Conservation (phyloP, 768 basidiomycete species). For the Termitomyces sp. region DNA sequence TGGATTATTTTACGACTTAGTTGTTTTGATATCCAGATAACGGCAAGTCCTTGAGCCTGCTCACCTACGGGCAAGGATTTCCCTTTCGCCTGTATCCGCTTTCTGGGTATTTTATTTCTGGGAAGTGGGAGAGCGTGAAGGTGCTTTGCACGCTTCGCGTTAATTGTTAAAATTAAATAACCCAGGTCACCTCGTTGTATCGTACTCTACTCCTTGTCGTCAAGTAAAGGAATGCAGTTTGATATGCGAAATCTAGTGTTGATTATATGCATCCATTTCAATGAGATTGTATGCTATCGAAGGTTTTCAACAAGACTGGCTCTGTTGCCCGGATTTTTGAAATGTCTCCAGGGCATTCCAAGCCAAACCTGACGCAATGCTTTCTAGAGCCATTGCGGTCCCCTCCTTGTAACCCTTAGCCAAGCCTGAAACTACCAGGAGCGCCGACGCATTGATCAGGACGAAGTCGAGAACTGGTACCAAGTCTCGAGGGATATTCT, state of each 20-base stretch:
- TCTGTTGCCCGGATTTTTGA: slow-evolving; percentile 15
- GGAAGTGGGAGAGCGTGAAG: neutral
- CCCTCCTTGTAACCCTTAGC: slow-evolving; percentile 70
- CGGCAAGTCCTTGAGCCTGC: neutral
- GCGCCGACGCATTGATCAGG: slow-evolving; percentile 82
- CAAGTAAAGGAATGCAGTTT: slow-evolving; percentile 5
- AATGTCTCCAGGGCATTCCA: slow-evolving; percentile 54
- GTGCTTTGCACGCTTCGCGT: neutral
- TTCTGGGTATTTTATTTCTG: neutral
- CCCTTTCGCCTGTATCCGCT: neutral
- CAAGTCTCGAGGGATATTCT: slow-evolving; percentile 48
- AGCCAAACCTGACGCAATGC: slow-evolving; percentile 54
- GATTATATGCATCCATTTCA: no score
- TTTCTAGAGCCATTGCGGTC: slow-evolving; percentile 58
- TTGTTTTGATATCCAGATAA: neutral
- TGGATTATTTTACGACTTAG: neutral
- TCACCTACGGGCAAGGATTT: neutral
- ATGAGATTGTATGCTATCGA: no score
- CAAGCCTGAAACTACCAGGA: slow-evolving; percentile 80
- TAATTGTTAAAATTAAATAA: slow-evolving; percentile 13
- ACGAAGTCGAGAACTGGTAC: slow-evolving; percentile 80
- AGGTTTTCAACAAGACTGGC: neutral
- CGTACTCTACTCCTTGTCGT: neutral
- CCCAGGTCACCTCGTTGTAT: slow-evolving; percentile 12
- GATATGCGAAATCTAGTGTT: neutral